These are phyloP conservation scores for Amanita brunnescens DNA, from an alignment of 768 basidiomycete species.

Conservation along the genomic window DNA sequence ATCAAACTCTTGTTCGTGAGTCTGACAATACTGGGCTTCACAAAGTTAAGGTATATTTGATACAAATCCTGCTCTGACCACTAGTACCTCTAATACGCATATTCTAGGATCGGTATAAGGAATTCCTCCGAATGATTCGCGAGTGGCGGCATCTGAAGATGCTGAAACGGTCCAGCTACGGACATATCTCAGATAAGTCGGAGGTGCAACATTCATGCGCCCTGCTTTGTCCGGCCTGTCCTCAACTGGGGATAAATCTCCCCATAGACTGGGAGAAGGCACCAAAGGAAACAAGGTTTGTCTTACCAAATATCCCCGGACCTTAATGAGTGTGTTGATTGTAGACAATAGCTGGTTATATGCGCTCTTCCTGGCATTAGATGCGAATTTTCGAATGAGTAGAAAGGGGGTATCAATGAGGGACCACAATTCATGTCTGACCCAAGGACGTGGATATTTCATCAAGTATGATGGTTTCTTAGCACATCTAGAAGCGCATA, in stretches of 20 bases:
- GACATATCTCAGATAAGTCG: background rate
- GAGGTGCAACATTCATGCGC: background rate
- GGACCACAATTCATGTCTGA: slow-evolving; percentile 7
- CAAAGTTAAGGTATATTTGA: background rate
- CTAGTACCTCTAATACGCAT: too few species aligned
- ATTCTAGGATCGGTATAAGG: background rate
- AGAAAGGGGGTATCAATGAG: slow-evolving; percentile 11
- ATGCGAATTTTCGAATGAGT: slow-evolving; percentile 15
- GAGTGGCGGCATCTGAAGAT: background rate
- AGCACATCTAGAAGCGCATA: slow-evolving; percentile 2
- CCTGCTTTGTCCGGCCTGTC: slow-evolving; percentile 6
- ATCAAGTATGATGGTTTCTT: slow-evolving; percentile 5
- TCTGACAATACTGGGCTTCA: slow-evolving; percentile 19
- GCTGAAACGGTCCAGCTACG: background rate
- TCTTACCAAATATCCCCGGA: too few species aligned
- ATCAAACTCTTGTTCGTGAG: slow-evolving; percentile 14
- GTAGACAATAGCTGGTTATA: slow-evolving; percentile 11
- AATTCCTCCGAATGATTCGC: background rate
- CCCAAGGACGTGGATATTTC: slow-evolving; percentile 15
- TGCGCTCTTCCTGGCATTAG: slow-evolving; percentile 8
- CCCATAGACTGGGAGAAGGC: background rate
- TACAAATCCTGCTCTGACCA: too few species aligned
- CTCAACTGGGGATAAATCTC: background rate
- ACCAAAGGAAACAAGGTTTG: background rate
- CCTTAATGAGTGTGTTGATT: too few species aligned